These are phyloP conservation scores for Pseudocercospora musae DNA, from an alignment of 2,329 filamentous ascomycete species.

Conservation along the genomic window DNA sequence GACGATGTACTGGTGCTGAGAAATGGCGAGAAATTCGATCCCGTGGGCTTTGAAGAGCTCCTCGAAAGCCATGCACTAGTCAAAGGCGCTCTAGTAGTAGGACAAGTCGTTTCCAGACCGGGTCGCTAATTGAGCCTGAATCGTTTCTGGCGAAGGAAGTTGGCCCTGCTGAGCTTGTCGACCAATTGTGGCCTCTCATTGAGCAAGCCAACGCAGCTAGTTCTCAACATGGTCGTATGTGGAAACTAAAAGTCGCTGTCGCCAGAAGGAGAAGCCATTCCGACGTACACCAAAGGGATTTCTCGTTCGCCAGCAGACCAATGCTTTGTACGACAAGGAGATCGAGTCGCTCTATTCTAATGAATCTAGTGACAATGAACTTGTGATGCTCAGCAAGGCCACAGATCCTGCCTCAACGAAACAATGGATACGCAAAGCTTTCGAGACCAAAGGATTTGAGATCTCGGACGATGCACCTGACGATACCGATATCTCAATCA, in stretches of 20 bases:
- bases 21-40: conserved; percentile 33
- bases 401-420: conserved; percentile 22
- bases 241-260: conserved; percentile 44
- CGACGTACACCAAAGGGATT: conserved; percentile 19
- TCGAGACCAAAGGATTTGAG: conserved; percentile 16
- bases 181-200: conserved; percentile 19
- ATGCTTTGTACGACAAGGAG: conserved; percentile 42
- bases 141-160: conserved; percentile 20
- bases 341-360: conserved; percentile 48
- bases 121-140: conserved; percentile 34
- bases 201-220: conserved; percentile 16
- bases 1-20: conserved; percentile 32
- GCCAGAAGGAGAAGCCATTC: conserved; percentile 47
- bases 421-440: conserved; percentile 13
- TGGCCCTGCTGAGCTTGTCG: conserved; percentile 12
- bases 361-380: conserved; percentile 17
- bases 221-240: conserved; percentile 41
- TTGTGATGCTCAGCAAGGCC: conserved; percentile 8
- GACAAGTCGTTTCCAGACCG: conserved; percentile 33
- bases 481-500: conserved; percentile 34
- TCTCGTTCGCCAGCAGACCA: conserved; percentile 15
- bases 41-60: conserved; percentile 21
- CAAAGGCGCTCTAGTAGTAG: conserved; percentile 35
- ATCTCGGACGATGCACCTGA: conserved; percentile 20
- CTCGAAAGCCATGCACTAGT: conserved; percentile 29